These are phyloP conservation scores for Monosporascus cannonballus DNA, from an alignment of 2,329 filamentous ascomycete genomes.

Conservation along the genomic window DNA sequence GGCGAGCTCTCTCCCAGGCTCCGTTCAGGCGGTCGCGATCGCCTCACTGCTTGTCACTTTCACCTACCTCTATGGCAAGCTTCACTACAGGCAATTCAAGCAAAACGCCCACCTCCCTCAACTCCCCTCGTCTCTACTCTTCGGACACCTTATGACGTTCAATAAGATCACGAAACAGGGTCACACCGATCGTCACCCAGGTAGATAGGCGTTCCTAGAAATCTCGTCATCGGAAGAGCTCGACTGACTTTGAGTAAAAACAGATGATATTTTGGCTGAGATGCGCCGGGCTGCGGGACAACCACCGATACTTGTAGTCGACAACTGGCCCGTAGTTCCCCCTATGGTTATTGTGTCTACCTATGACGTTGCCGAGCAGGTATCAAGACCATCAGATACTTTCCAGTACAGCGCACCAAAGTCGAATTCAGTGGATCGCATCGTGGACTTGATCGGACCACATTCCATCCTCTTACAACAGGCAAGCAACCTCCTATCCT, in stretches of 20 bases:
- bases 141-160: slow-evolving; percentile 5
- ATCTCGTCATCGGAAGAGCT: background rate
- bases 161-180: background rate
- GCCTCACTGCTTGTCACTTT: too few relatives aligned
- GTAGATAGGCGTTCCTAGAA: background rate
- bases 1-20: too few relatives aligned
- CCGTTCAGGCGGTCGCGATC: too few relatives aligned
- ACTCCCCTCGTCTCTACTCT: slow-evolving; percentile 1
- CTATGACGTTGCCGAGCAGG: slow-evolving; percentile 30
- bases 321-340: slow-evolving; percentile 26
- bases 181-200: slow-evolving; percentile 2
- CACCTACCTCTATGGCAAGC: slow-evolving; percentile 3
- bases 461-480: background rate
- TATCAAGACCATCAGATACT: slow-evolving; percentile 23
- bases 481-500: too few relatives aligned
- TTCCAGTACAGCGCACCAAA: slow-evolving; percentile 28
- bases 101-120: slow-evolving; percentile 6
- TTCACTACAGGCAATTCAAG: slow-evolving; percentile 5
- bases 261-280: slow-evolving; percentile 8
- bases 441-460: background rate
- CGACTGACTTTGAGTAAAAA: background rate
- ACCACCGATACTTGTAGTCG: slow-evolving; percentile 26
- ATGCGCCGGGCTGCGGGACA: slow-evolving; percentile 22
- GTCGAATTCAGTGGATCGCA: slow-evolving; percentile 11
- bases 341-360: slow-evolving; percentile 26